Conservation (phyloP, 2,329 filamentous ascomycete genomes). For the Trichothecium roseum region DNA sequence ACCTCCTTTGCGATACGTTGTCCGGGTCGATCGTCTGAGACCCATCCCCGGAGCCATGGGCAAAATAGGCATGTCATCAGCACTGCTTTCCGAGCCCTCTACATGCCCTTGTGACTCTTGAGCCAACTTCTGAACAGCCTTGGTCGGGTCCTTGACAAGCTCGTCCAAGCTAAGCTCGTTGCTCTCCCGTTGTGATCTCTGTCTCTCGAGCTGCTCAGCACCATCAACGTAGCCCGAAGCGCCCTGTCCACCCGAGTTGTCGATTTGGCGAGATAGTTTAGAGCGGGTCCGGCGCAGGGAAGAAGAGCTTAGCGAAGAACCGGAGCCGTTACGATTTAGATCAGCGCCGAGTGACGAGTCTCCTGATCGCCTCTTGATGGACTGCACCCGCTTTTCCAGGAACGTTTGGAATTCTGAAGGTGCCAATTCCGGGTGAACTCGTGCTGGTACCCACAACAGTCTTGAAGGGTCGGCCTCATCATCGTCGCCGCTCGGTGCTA, state of each 20-base stretch:
- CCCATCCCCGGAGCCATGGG: slow-evolving; percentile 68
- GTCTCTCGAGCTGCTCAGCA: slow-evolving; percentile 66
- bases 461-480: slow-evolving; percentile 83
- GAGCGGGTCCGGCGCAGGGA: slow-evolving; percentile 75
- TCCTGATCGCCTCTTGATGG: slow-evolving; percentile 75
- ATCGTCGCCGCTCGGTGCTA: slow-evolving; percentile 61
- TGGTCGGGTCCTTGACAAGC: slow-evolving; percentile 69
- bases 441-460: slow-evolving; percentile 90
- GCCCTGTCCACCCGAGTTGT: slow-evolving; percentile 51
- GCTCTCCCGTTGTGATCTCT: slow-evolving; percentile 50
- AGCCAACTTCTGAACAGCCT: slow-evolving; percentile 58
- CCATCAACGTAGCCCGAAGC: slow-evolving; percentile 68
- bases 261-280: slow-evolving; percentile 87
- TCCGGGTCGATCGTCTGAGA: slow-evolving; percentile 80
- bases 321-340: slow-evolving; percentile 40
- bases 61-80: slow-evolving; percentile 77
- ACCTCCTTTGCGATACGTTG: slow-evolving; percentile 77
- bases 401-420: slow-evolving; percentile 96
- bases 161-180: slow-evolving; percentile 66
- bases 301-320: slow-evolving; percentile 21
- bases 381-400: slow-evolving; percentile 83
- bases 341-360: slow-evolving; percentile 52
- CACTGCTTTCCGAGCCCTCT: slow-evolving; percentile 27
- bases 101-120: slow-evolving; percentile 41
- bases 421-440: slow-evolving; percentile 87